Evolutionary conservation across 371 early-diverging fungal genomes (phyloP), one percentile per base, ranked within the genome.

Genomic region (Mucor ambiguus): DNA sequence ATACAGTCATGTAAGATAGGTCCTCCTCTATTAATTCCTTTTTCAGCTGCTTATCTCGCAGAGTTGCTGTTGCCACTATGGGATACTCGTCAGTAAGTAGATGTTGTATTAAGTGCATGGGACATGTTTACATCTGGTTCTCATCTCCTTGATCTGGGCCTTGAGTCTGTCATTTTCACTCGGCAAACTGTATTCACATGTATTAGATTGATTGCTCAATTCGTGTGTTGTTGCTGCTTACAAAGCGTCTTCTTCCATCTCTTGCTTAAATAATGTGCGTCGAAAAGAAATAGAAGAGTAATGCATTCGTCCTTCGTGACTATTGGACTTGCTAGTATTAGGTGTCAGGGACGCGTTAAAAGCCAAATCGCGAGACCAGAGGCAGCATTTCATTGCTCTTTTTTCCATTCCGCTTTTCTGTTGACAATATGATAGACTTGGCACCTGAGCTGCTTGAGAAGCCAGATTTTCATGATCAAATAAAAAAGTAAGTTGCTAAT

Each of bases 11-110:
- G 58, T 66, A 65, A 2, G 73, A 67, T 22, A 80, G 64, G 22
- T 73, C 68, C 58, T 80, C 80, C 60, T 80, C 77, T 20, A 74
- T 60, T 9, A 80, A 30, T 55, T 68, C 63, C 16, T 69, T 69
- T 49, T 64, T 52, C 2, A 80, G 58, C 48, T 60, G 60, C 30
- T 61, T 61, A 56, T 73, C 65, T 62, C 71, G 67, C 48, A 68
- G 71, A 28, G 67, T 66, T 12, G 73, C 72, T 3, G 12, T 18
- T 30, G 32, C 24, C 62, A 80, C 80, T 80, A 59, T 33, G 10
- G 16, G 33, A 32, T 56, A 32, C 14, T 30, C 2, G 16, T 18
- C 29, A 30, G 29, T 33, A n/a, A 20, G 7, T 30, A n/a, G n/a
- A 2, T 32, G 20, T 5, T 32, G 16, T n/a, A n/a, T 2, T 20